phyloP scores from a whole-genome alignment of 2,329 filamentous ascomycete genomes.

The Sarocladium brachiariae region DNA sequence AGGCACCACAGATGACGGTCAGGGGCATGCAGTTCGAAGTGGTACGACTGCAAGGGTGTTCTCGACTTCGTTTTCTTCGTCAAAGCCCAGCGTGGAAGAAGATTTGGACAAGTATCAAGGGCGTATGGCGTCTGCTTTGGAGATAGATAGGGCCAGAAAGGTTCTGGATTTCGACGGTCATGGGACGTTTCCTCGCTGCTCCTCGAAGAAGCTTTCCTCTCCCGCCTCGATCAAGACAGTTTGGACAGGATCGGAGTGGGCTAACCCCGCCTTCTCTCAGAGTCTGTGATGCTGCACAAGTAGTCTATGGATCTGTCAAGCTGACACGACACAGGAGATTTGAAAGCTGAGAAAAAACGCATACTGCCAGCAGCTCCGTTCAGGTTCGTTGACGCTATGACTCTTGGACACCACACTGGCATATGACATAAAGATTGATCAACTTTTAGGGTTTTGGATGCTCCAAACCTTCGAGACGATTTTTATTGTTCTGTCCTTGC shows the following conservation, averaged over 20 bases:
- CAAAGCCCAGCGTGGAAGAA: conserved; percentile 41
- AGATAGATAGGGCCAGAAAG: conserved; percentile 63
- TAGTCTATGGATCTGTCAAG: neutral
- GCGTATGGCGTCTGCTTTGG: conserved; percentile 71
- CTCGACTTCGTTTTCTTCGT: conserved; percentile 40
- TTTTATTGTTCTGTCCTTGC: conserved; percentile 92
- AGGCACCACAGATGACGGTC: conserved; percentile 53
- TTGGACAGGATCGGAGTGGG: conserved; percentile 12
- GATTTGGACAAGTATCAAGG: conserved; percentile 63
- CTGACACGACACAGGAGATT: neutral
- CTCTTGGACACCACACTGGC: neutral
- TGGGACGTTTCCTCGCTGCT: neutral
- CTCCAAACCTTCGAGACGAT: conserved; percentile 82
- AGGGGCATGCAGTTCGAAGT: conserved; percentile 57
- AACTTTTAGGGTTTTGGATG: conserved; percentile 65
- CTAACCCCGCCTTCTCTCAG: neutral
- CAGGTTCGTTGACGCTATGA: conserved; percentile 46
- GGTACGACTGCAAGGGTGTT: conserved; percentile 67
- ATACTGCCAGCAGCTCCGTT: conserved; percentile 67
- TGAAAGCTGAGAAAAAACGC: neutral
- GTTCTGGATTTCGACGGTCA: conserved; percentile 50
- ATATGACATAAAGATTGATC: neutral
- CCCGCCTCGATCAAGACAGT: conserved; percentile 8
- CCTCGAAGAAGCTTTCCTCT: conserved; percentile 7
- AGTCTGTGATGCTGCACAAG: neutral